These are phyloP conservation scores for Sequoiadendron giganteum DNA, from an alignment of 75 land plant species.

Conservation along the genomic window DNA sequence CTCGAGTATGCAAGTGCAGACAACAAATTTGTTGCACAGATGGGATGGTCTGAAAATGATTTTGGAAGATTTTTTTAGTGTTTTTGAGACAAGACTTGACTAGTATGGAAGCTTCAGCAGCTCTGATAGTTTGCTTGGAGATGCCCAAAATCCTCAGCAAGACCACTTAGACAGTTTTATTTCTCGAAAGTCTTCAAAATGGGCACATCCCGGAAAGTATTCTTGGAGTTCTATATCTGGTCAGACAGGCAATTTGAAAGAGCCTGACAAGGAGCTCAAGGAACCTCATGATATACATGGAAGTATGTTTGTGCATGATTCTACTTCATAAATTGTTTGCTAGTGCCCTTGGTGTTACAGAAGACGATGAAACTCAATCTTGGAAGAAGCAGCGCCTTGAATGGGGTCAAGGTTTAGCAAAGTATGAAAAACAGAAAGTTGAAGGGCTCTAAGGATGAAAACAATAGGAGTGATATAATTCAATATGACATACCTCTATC, in stretches of 20 bases:
- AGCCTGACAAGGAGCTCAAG: constrained; percentile 19
- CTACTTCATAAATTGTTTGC: constrained; percentile 28
- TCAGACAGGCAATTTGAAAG: constrained; percentile 37
- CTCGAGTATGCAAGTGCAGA: constrained; percentile 6
- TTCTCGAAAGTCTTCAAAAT: constrained; percentile 44
- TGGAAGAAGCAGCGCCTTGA: constrained; percentile 80
- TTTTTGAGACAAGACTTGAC: not conserved
- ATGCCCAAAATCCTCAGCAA: constrained; percentile 15
- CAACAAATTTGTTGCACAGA: not conserved
- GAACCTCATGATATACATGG: constrained; percentile 19
- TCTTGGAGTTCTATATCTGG: constrained; percentile 38
- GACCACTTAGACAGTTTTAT: constrained; percentile 31
- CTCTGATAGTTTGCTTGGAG: not conserved
- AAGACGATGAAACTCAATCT: constrained; percentile 30
- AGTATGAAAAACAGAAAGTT: constrained; percentile 80
- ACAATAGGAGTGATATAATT: constrained; percentile 12
- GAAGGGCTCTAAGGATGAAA: constrained; percentile 50
- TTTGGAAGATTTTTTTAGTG: not conserved
- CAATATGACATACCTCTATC: no score
- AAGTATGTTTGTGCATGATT: constrained; percentile 23
- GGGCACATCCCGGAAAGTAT: constrained; percentile 41
- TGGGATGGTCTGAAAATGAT: no score
- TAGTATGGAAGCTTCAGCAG: not conserved
- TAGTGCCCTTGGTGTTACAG: constrained; percentile 11
- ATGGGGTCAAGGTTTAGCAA: constrained; percentile 95